These are phyloP conservation scores for Candida easanensis DNA, from an alignment of 805 yeast genomes.

Conservation along the genomic window DNA sequence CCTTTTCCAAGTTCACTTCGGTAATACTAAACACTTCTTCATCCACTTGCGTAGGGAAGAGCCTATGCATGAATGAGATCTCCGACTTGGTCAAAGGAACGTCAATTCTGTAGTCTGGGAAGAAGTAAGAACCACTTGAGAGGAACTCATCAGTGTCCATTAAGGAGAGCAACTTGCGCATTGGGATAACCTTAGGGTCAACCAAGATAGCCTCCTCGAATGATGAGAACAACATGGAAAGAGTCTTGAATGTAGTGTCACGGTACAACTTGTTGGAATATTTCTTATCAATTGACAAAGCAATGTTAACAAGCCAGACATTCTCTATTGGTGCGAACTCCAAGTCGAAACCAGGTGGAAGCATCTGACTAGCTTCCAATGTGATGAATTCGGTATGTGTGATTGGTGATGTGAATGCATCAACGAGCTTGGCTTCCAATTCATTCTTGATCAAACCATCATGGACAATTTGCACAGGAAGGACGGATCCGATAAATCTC, in stretches of 20 bases:
- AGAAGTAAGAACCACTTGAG: conserved; percentile 39
- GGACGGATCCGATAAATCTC: conserved; percentile 31
- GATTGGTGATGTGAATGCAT: conserved; percentile 9
- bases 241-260: conserved; percentile 39
- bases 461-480: conserved; percentile 42
- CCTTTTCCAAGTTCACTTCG: conserved; percentile 1
- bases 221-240: conserved; percentile 52
- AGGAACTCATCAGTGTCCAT: conserved; percentile 34
- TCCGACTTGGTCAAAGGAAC: conserved; percentile 2
- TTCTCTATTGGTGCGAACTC: conserved; percentile 25
- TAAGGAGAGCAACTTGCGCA: conserved; percentile 33
- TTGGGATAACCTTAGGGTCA: conserved; percentile 53
- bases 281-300: conserved; percentile 8
- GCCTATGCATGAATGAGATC: conserved; percentile 3
- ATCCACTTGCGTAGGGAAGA: conserved; percentile 19
- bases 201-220: conserved; percentile 48
- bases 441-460: conserved; percentile 34
- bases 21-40: conserved; percentile 13
- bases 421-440: background rate
- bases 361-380: conserved; percentile 2
- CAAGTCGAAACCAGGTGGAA: conserved; percentile 10
- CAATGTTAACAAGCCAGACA: conserved; percentile 30
- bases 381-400: conserved; percentile 6
- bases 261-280: conserved; percentile 26
- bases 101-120: conserved; percentile 34